phyloP scores from a whole-genome alignment of 352 stramenopile genomes.

The Aphanomyces stellatus region DNA sequence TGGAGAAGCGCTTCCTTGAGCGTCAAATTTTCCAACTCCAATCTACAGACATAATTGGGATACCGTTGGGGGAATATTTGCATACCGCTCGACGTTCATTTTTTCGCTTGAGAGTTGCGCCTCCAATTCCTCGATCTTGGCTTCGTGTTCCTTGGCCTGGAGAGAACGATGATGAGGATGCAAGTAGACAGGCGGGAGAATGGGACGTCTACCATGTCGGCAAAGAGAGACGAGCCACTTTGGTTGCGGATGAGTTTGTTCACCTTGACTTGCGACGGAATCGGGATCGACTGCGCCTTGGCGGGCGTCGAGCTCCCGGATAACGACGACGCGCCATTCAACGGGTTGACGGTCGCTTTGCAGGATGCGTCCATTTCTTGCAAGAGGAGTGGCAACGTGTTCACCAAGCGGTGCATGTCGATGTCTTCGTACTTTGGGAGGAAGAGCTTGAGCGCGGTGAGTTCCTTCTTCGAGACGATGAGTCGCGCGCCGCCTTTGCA shows the following conservation, averaged over 20 bases:
- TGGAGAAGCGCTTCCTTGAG: conserved; percentile 17
- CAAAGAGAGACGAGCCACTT: conserved; percentile 6
- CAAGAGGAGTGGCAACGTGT: conserved; percentile 12
- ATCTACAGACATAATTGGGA: not conserved
- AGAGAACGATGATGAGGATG: not conserved
- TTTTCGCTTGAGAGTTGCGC: conserved; percentile 6
- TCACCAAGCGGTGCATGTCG: conserved; percentile 16
- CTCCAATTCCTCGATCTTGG: conserved; percentile 2
- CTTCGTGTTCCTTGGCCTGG: conserved; percentile 14
- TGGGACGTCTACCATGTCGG: not conserved
- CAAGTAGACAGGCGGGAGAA: not conserved
- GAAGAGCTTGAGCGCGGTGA: conserved; percentile 16
- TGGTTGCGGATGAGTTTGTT: conserved; percentile 6
- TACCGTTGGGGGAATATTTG: not conserved
- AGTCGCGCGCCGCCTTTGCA: conserved; percentile 16
- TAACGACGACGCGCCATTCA: not conserved
- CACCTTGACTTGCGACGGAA: conserved; percentile 10
- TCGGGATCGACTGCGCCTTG: not conserved
- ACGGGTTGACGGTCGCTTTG: not conserved
- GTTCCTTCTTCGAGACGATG: conserved; percentile 17
- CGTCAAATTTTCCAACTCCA: conserved; percentile 8
- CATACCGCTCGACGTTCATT: conserved; percentile 20
- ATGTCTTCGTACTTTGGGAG: conserved; percentile 21
- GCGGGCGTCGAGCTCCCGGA: not conserved
- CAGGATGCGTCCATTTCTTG: conserved; percentile 16